phyloP scores from a whole-genome alignment of 1,139 yeast species.

The Blastobotrys illinoisensis region DNA sequence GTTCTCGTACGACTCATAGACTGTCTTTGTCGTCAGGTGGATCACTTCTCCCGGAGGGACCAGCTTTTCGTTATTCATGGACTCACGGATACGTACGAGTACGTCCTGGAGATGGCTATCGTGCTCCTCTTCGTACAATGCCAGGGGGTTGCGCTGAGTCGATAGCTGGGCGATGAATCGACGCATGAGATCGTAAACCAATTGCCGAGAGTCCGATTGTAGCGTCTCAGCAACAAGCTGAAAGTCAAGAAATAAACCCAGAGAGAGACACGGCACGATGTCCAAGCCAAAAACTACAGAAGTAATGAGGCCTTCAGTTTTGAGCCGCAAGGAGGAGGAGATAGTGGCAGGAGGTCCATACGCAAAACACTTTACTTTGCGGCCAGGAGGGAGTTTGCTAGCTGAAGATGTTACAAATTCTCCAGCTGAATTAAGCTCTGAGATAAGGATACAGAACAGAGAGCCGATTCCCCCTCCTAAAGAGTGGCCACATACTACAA shows the following conservation, averaged over 20 bases:
- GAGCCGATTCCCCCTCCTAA: constrained; percentile 37
- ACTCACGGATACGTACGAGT: constrained; percentile 26
- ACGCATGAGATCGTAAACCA: constrained; percentile 25
- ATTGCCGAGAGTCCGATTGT: constrained; percentile 27
- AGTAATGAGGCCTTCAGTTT: constrained; percentile 27
- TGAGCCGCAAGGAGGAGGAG: constrained; percentile 25
- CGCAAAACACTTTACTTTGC: constrained; percentile 31
- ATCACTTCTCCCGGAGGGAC: constrained; percentile 35
- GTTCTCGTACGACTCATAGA: constrained; percentile 30
- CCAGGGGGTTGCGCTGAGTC: constrained; percentile 23
- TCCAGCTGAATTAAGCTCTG: constrained; percentile 19
- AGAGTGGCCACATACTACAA: constrained; percentile 34
- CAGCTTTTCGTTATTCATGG: constrained; percentile 32
- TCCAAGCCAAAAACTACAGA: constrained; percentile 34
- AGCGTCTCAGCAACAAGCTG: constrained; percentile 30
- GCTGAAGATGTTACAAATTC: constrained; percentile 18
- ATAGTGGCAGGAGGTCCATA: constrained; percentile 35
- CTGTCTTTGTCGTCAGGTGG: constrained; percentile 28
- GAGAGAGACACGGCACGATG: constrained; percentile 33
- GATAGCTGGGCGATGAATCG: constrained; percentile 29
- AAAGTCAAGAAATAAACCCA: constrained; percentile 32
- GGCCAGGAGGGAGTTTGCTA: constrained; percentile 26
- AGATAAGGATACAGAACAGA: constrained; percentile 28
- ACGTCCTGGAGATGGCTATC: constrained; percentile 30
- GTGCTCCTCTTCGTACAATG: constrained; percentile 23